Conservation (phyloP, 2,329 filamentous ascomycete genomes). For the Fusarium brevicatenulatum region DNA sequence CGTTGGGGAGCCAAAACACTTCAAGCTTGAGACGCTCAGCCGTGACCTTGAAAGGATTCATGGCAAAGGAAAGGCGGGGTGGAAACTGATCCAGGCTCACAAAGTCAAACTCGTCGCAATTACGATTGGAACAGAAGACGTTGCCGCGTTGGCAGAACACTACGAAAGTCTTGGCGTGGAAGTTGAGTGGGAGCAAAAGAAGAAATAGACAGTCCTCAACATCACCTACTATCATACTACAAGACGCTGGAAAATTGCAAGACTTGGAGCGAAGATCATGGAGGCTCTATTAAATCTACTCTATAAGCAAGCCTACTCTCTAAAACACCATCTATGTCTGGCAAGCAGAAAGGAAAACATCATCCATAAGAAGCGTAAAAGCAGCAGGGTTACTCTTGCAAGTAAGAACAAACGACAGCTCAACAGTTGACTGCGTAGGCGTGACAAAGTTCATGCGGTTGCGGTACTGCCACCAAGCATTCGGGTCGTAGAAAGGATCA, state of each 20-base stretch:
- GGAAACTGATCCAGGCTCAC: neutral
- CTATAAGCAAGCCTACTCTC: neutral
- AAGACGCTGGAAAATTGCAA: neutral
- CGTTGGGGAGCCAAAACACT: neutral
- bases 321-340: neutral
- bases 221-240: neutral
- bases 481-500: slow-evolving; percentile 13
- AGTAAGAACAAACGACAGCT: slow-evolving; percentile 7
- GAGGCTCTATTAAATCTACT: neutral
- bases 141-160: neutral
- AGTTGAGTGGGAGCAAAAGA: neutral
- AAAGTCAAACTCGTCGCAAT: neutral
- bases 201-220: no score
- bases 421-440: neutral
- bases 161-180: neutral
- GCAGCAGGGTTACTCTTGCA: neutral
- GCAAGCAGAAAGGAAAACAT: slow-evolving; percentile 4
- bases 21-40: fast-evolving
- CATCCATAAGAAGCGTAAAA: slow-evolving; percentile 21
- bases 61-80: neutral
- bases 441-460: neutral
- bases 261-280: neutral
- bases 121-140: neutral
- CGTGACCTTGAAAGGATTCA: neutral
- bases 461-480: neutral